Evolutionary conservation across 345 rosid genomes (phyloP).

Genomic region (Zanthoxylum bungeanum): DNA sequence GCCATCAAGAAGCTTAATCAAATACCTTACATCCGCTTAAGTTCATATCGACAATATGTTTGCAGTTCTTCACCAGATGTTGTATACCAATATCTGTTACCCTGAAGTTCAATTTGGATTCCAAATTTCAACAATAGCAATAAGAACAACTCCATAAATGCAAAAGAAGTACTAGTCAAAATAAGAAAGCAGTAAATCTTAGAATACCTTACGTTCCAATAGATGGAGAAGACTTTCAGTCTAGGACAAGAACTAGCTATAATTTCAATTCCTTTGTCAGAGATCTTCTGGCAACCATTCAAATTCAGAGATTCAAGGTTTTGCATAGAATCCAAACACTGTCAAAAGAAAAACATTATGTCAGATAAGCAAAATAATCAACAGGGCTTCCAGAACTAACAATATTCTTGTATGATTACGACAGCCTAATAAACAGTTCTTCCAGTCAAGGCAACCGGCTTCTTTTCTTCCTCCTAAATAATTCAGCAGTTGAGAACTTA

Average conservation of each 20-base stretch:
- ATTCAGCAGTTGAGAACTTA: too few species aligned
- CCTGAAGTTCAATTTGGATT: conserved; percentile 39
- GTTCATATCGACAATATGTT: conserved; percentile 61
- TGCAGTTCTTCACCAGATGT: conserved; percentile 72
- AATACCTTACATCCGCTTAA: conserved; percentile 94
- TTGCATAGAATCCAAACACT: conserved; percentile 54
- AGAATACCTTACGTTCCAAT: conserved; percentile 91
- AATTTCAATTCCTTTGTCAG: conserved; percentile 77
- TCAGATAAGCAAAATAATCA: background rate
- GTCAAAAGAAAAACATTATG: conserved; percentile 21
- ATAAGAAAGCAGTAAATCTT: conserved; percentile 9
- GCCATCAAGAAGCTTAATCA: conserved; percentile 4
- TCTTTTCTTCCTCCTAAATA: background rate
- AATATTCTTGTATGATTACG: background rate
- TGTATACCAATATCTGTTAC: conserved; percentile 57
- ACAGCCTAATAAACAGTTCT: background rate
- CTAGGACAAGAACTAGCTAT: conserved; percentile 58
- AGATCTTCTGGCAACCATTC: conserved; percentile 93
- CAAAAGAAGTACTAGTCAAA: background rate
- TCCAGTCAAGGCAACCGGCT: background rate
- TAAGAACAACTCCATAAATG: conserved; percentile 5
- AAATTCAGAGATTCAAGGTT: conserved; percentile 72
- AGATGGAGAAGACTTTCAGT: conserved; percentile 71
- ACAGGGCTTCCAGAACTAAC: background rate
- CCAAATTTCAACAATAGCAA: conserved; percentile 9